Percentiles rank a stretch among this genome's conserved stretches.
phyloP scores from a whole-genome alignment of 2,329 filamentous ascomycete species.

The Fusarium luffae region DNA sequence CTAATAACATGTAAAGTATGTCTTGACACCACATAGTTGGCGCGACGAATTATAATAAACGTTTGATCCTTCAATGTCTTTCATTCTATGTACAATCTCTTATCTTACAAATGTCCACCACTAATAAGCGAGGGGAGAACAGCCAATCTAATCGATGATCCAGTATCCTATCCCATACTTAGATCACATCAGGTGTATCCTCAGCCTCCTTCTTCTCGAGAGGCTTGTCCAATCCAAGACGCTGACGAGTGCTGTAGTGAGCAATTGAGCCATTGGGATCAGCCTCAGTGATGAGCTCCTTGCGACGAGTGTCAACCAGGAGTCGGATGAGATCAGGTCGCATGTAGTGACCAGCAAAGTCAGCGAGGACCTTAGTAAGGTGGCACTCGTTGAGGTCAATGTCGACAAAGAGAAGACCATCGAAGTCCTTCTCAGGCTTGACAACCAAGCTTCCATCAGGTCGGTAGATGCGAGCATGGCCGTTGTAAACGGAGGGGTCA shows the following conservation, averaged over 20 bases:
- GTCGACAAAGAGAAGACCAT: slow-evolving; percentile 63
- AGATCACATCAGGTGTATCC: neutral
- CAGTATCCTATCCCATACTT: accelerated
- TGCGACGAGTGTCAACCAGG: slow-evolving; percentile 43
- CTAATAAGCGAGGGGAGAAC: neutral
- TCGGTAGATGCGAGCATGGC: slow-evolving; percentile 42
- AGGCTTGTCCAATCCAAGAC: slow-evolving; percentile 36
- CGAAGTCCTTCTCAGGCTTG: slow-evolving; percentile 48
- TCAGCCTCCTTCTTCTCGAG: slow-evolving; percentile 32
- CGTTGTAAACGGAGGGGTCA: slow-evolving; percentile 40
- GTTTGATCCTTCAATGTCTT: too few species aligned
- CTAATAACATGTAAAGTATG: too few species aligned
- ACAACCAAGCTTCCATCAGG: slow-evolving; percentile 41
- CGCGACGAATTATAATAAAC: too few species aligned
- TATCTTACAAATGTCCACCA: neutral
- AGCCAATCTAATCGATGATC: neutral
- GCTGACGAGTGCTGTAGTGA: slow-evolving; percentile 29
- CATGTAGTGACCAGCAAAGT: slow-evolving; percentile 53
- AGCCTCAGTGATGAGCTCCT: slow-evolving; percentile 39
- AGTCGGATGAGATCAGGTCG: slow-evolving; percentile 56
- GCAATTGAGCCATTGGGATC: slow-evolving; percentile 11
- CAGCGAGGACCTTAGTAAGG: slow-evolving; percentile 47
- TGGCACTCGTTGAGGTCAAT: slow-evolving; percentile 56
- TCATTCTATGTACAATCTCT: neutral
- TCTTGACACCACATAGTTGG: too few species aligned